A percentile compares a stretch with the other conserved stretches of the same genome.
Conservation (phyloP, 306 rosid genomes). For the Oemleria cerasiformis region DNA sequence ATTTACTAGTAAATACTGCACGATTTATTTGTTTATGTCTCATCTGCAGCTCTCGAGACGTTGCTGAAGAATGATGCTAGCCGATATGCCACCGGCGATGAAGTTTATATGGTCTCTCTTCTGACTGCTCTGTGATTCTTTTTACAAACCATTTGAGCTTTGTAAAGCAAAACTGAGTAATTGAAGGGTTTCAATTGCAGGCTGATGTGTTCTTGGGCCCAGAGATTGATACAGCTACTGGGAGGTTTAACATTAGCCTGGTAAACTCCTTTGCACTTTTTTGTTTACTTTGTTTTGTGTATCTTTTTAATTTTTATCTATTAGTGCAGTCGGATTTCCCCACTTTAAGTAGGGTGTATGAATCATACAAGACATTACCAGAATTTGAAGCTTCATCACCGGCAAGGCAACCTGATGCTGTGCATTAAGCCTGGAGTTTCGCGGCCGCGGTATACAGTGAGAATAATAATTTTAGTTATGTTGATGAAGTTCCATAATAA, state of each 20-base stretch:
- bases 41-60: slow-evolving; percentile 42
- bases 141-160: not conserved
- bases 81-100: slow-evolving; percentile 39
- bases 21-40: not conserved
- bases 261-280: slow-evolving; percentile 22
- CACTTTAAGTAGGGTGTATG: slow-evolving; percentile 34
- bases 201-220: slow-evolving; percentile 51
- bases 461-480: no score
- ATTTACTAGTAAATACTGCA: not conserved
- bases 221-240: slow-evolving; percentile 24
- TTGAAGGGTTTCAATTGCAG: slow-evolving; percentile 23
- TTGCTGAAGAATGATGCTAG: slow-evolving; percentile 38
- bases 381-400: slow-evolving; percentile 46
- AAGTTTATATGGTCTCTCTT: slow-evolving; percentile 34
- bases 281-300: not conserved
- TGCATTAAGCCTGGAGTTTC: not conserved
- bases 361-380: slow-evolving; percentile 38
- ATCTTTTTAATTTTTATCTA: not conserved
- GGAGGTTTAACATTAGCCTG: slow-evolving; percentile 31
- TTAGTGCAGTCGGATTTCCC: slow-evolving; percentile 46
- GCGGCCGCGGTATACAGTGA: not conserved
- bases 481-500: no score
- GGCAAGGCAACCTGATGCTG: slow-evolving; percentile 43
- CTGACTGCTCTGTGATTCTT: not conserved
- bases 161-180: slow-evolving; percentile 10